Evolutionary conservation across 2,329 filamentous ascomycete species (phyloP).

Genomic region (Graphilbum sp.): DNA sequence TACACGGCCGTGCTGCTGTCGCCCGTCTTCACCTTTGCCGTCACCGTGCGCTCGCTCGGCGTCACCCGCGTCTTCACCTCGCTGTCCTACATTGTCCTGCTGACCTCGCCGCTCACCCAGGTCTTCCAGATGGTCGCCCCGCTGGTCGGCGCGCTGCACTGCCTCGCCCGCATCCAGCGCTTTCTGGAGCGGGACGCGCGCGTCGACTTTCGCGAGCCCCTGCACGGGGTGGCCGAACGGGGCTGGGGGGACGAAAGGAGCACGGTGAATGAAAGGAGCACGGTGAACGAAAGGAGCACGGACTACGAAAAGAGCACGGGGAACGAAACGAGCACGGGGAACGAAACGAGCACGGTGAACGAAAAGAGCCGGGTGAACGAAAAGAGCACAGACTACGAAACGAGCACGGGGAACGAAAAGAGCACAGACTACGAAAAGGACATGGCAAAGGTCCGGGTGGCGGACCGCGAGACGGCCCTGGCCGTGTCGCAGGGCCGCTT

Average conservation of each 20-base stretch:
- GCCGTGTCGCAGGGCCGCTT: conserved; percentile 14
- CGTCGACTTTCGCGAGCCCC: conserved; percentile 12
- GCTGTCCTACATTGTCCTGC: conserved; percentile 18
- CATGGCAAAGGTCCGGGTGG: too few species aligned
- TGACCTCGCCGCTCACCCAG: conserved; percentile 15
- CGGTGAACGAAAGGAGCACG: too few species aligned
- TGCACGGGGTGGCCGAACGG: not conserved
- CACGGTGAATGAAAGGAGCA: too few species aligned
- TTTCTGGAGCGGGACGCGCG: conserved; percentile 18
- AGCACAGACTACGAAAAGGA: too few species aligned
- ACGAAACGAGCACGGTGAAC: too few species aligned
- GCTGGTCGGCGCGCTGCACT: conserved; percentile 17
- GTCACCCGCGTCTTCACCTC: conserved; percentile 15
- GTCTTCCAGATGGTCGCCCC: conserved; percentile 18
- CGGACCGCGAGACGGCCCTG: not conserved
- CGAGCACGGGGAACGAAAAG: too few species aligned
- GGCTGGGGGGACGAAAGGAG: not conserved
- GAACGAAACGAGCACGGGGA: too few species aligned
- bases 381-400: too few species aligned
- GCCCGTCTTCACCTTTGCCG: conserved; percentile 18
- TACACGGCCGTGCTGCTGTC: conserved; percentile 20
- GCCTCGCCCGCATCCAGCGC: conserved; percentile 18
- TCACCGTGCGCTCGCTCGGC: conserved; percentile 11
- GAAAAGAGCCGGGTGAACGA: too few species aligned
- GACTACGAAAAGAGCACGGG: too few species aligned